Conservation (phyloP, 305 asterid species). For the Fraxinus sp. region DNA sequence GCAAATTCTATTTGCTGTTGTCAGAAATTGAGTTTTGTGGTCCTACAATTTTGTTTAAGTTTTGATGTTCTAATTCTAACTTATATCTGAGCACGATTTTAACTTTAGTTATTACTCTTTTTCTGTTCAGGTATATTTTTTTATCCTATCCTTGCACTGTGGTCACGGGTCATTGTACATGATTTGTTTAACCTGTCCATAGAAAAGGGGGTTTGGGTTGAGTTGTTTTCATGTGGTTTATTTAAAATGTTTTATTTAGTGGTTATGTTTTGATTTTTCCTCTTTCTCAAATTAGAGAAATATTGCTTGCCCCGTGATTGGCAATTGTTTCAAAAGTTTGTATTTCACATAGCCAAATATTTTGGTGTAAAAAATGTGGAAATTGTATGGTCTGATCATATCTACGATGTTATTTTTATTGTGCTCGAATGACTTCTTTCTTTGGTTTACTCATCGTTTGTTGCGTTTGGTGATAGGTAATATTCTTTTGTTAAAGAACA, state of each 20-base stretch:
- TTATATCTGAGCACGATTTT: background rate
- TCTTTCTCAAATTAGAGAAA: constrained; percentile 6
- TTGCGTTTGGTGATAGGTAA: constrained; percentile 55
- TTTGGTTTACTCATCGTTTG: constrained; percentile 21
- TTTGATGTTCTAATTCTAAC: background rate
- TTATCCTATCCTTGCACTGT: background rate
- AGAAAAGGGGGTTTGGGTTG: background rate
- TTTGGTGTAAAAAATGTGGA: background rate
- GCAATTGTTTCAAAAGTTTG: background rate
- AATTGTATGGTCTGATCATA: background rate
- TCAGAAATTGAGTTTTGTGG: background rate
- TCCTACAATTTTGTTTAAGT: background rate
- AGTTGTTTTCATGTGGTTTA: background rate
- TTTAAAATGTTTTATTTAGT: constrained; percentile 1
- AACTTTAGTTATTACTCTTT: background rate
- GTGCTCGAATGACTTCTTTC: background rate
- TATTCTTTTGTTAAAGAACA: constrained; percentile 73
- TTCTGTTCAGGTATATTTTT: background rate
- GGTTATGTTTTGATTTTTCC: background rate
- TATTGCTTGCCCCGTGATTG: background rate
- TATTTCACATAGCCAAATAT: background rate
- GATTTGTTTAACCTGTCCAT: background rate
- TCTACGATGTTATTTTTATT: background rate
- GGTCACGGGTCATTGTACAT: background rate
- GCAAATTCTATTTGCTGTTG: background rate